These are phyloP conservation scores for Volutella citrinella DNA, from an alignment of 2,329 filamentous ascomycete genomes.

Conservation along the genomic window DNA sequence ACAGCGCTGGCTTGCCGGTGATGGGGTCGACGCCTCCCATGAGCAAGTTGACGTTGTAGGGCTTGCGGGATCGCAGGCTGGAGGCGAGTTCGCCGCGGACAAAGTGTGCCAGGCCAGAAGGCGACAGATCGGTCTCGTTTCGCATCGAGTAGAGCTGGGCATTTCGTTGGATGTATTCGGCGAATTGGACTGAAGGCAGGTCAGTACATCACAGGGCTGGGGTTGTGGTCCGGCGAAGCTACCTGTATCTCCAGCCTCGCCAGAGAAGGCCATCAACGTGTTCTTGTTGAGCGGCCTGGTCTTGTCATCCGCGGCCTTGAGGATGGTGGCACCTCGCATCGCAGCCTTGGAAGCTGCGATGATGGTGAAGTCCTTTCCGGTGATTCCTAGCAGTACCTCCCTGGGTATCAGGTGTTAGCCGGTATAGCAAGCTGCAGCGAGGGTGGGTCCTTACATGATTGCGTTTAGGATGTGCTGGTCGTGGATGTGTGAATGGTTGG, in stretches of 20 bases:
- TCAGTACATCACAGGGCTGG: conserved; percentile 19
- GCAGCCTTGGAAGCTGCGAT: conserved; percentile 96
- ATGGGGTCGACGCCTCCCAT: conserved; percentile 92
- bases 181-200: conserved; percentile 79
- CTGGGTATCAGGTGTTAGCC: conserved; percentile 43
- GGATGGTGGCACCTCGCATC: conserved; percentile 94
- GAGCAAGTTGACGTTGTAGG: conserved; percentile 95
- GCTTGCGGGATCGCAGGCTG: conserved; percentile 85
- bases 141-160: conserved; percentile 98
- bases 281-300: conserved; percentile 89
- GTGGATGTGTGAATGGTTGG: conserved; percentile 19
- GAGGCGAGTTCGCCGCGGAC: conserved; percentile 90
- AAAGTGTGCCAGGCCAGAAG: conserved; percentile 85
- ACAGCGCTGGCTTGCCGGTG: conserved; percentile 84
- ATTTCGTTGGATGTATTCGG: conserved; percentile 98
- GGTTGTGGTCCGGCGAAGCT: conserved; percentile 17
- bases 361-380: conserved; percentile 98
- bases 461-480: conserved; percentile 15
- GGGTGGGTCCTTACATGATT: too few species aligned
- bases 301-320: conserved; percentile 96
- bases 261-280: conserved; percentile 91
- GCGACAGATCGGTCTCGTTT: conserved; percentile 88
- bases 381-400: conserved; percentile 98
- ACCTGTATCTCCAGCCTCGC: conserved; percentile 95
- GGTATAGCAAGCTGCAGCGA: conserved; percentile 7